Percentiles rank a stretch among this genome's conserved stretches.
Conservation (phyloP, 164 flowering plant species). For the Litsea cubeba region DNA sequence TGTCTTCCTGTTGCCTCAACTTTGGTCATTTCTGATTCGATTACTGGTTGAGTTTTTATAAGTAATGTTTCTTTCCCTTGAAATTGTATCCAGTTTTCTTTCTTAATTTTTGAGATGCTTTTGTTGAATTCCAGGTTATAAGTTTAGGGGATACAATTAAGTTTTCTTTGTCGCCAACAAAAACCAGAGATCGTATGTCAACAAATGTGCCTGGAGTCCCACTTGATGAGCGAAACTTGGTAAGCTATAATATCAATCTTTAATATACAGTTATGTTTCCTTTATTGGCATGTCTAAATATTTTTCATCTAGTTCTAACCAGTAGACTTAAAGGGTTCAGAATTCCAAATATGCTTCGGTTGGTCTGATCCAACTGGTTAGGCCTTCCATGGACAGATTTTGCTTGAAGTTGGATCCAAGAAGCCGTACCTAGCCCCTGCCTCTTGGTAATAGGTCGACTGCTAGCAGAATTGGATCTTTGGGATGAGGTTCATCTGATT, state of each 20-base stretch:
- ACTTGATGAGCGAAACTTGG: conserved; percentile 83
- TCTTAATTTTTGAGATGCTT: background rate
- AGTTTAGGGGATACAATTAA: conserved; percentile 87
- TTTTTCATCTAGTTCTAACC: conserved; percentile 2
- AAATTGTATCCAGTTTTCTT: background rate
- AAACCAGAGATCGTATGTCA: conserved; percentile 65
- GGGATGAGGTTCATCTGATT: too few relatives aligned
- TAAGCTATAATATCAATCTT: conserved; percentile 20
- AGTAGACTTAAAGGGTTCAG: background rate
- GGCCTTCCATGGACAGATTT: background rate
- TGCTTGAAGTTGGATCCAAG: background rate
- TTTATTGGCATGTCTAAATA: background rate
- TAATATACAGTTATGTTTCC: background rate
- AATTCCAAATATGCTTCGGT: background rate
- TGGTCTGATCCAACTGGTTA: background rate
- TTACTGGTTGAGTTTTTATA: background rate
- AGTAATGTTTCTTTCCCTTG: background rate
- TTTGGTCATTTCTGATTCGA: background rate
- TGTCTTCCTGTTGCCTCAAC: background rate
- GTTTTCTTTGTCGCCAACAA: conserved; percentile 81
- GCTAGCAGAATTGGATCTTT: background rate
- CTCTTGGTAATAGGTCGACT: background rate
- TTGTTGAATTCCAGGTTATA: conserved; percentile 51
- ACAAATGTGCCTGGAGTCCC: conserved; percentile 89
- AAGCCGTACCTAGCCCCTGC: background rate